Evolutionary conservation across 192 early-diverging fungal genomes (phyloP).

Genomic region (Coemansia sp.): DNA sequence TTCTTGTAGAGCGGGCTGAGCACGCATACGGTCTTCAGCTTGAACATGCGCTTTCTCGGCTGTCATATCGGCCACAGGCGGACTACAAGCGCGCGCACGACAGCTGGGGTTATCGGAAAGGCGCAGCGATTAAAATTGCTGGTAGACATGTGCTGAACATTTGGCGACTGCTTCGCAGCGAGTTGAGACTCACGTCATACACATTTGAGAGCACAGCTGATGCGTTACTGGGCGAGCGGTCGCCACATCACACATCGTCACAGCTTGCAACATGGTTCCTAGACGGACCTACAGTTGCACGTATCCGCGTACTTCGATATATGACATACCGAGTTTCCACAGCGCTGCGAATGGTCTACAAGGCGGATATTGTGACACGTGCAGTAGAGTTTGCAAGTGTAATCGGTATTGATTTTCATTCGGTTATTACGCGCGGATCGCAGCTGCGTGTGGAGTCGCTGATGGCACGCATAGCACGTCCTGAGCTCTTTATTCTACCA

Average conservation of each 20-base stretch:
- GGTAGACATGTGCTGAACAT: constrained; percentile 87
- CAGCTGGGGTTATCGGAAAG: constrained; percentile 63
- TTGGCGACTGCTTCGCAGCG: constrained; percentile 81
- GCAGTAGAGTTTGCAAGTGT: constrained; percentile 84
- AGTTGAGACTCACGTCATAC: constrained; percentile 76
- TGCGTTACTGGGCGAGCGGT: constrained; percentile 69
- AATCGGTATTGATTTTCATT: constrained; percentile 89
- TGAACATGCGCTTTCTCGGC: constrained; percentile 51
- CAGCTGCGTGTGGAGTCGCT: constrained; percentile 89
- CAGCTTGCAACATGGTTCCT: constrained; percentile 71
- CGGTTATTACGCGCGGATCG: constrained; percentile 84
- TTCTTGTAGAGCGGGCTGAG: constrained; percentile 64
- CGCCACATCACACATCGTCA: constrained; percentile 63
- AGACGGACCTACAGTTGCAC: constrained; percentile 46
- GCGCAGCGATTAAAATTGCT: constrained; percentile 61
- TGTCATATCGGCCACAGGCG: constrained; percentile 13
- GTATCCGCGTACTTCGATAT: constrained; percentile 65
- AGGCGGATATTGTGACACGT: constrained; percentile 64
- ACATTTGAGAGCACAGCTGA: constrained; percentile 72
- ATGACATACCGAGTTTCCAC: constrained; percentile 68
- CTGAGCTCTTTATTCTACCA: constrained; percentile 77
- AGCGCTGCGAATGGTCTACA: constrained; percentile 70
- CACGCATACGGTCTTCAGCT: constrained; percentile 52
- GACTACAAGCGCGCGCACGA: constrained; percentile 12
- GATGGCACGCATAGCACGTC: constrained; percentile 68